Base-by-base conservation (phyloP, 768 basidiomycete species). In the Ramaria sp. region DNA sequence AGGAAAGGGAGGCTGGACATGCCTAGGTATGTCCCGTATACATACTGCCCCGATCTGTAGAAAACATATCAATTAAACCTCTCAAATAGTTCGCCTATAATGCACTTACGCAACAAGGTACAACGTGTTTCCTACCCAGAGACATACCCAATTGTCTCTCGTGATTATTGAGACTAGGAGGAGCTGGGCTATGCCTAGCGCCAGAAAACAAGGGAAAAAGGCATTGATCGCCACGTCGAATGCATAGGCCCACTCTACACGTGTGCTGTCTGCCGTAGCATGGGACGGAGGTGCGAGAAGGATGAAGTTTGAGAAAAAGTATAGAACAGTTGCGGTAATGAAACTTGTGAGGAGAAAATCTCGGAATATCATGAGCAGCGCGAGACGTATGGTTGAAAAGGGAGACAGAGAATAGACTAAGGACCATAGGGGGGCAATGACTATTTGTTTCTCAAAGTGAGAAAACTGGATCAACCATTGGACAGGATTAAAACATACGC, bases 171-270 rank as follows among this genome's bases (percentile, higher is more conserved):
- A 87, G 1, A 90, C 79, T 11, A 98, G 77, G 60, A 94, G 83
- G 11, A 96, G 77, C 66, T 97, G 91, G 0, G 87, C 88, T 58
- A 92, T 74, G 68, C 96, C 96, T 54, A 96, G 79, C 10, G 88
- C 86, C 59, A 96, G 79, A 71, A 89, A 95, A 59, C 93, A 74
- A 19, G 93, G 93, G 71, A 97, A 95, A 76, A 97, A 98, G 3
- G 92, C 86, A 65, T 98, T 97, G 59, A 88, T 94, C 70, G 96
- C 93, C 15, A 97, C 88, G 69, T 98, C 95, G 65, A 98, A 95
- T 12, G 90, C 91, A 69, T 96, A 98, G 4, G 86, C 88, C 89
- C 86, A 93, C 75, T 92, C 90, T 31, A 92, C 86, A 19, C 71
- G 71, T 45, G 86, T 46, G 34, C 20, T 81, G 62, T 87, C 83